Evolutionary conservation across 2,329 filamentous ascomycete genomes (phyloP), one percentile per base, ranked within the genome.

Genomic region (Parafenestella ontariensis): DNA sequence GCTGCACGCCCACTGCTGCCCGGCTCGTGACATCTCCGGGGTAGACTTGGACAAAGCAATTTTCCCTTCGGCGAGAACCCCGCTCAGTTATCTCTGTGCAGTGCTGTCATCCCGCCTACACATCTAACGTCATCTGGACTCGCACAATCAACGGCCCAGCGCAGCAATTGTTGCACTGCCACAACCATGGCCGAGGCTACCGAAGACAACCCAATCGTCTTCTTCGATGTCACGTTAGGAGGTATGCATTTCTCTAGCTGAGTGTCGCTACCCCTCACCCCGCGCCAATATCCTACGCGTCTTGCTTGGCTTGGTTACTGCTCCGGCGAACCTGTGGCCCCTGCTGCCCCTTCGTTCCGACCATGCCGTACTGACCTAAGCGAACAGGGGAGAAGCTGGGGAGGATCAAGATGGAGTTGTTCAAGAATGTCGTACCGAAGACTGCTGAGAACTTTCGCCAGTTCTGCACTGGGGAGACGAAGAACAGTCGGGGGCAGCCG

Each of bases 401-500:
- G 9, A 65, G 72, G 44, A 74, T 75, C 54, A 72, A 75, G 61
- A 73, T 75, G 60, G 71, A 97, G 78, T 86, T 99, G 58, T 97
- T 95, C 82, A 87, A 88, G 57, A 85, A 96, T 77, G 82, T 89
- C 20, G 90, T 92, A 0, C 92, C 93, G 60, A 89, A 88, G 69
- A 98, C 95, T 8, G 91, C 92, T 26, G 95, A 98, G 77, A 98
- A 98, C 81, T 98, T 99, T 76, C 90, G 93, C 42, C 92, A 96
- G 73, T 96, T 96, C 79, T 97, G 93, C 79, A 98, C 94, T 0
- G 95, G 95, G 67, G 94, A 98, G 81, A 88, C 85, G 63, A 96
- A 92, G 79, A 90, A 90, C 71, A 77, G 85, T 46, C 84, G 87
- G 9, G 91, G 92, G 29, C 83, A 87, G 59, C 89, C 93, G 0